These are phyloP conservation scores for Fraxinus angustifolia DNA, from an alignment of 305 asterid genomes.

Conservation along the genomic window DNA sequence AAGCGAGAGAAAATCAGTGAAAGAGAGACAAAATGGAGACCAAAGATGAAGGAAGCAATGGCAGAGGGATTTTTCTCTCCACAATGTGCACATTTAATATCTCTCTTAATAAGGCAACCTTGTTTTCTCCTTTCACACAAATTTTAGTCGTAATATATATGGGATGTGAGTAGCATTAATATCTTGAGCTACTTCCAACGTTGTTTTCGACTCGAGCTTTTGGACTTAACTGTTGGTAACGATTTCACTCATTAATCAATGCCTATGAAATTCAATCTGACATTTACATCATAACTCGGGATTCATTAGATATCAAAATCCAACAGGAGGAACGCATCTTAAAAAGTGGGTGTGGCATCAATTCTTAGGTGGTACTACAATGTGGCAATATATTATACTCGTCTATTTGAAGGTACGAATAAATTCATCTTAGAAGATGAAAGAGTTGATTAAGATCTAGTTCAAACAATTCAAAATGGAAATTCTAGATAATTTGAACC, in stretches of 20 bases:
- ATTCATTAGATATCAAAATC: background rate
- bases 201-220: background rate
- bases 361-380: background rate
- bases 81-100: too few relatives aligned
- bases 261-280: background rate
- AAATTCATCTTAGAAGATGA: background rate
- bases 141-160: too few relatives aligned
- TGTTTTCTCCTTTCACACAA: too few relatives aligned
- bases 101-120: too few relatives aligned
- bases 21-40: too few relatives aligned
- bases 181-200: background rate
- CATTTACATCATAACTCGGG: background rate
- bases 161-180: too few relatives aligned
- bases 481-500: background rate
- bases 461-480: background rate
- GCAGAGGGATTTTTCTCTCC: too few relatives aligned
- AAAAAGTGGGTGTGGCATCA: background rate
- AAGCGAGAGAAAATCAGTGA: too few relatives aligned
- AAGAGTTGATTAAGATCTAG: background rate
- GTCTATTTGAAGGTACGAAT: background rate
- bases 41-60: too few relatives aligned
- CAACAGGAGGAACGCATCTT: background rate
- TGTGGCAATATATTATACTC: background rate
- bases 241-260: background rate
- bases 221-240: background rate